These are phyloP conservation scores for Phaeosphaeriaceae sp. DNA, from an alignment of 2,329 filamentous ascomycete genomes.

Conservation along the genomic window DNA sequence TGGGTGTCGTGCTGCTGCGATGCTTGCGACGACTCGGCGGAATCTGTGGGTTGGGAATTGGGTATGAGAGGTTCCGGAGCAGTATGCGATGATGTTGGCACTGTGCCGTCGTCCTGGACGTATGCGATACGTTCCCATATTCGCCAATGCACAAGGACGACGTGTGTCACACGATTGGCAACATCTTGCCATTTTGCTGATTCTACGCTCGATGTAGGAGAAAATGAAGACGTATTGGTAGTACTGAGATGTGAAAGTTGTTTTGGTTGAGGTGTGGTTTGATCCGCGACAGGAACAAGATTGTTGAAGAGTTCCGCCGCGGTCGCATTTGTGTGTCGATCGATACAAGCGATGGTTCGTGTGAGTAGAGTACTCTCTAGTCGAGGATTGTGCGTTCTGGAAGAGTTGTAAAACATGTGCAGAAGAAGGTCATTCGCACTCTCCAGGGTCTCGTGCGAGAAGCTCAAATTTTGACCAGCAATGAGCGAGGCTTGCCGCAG, in stretches of 20 bases:
- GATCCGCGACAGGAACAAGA: slow-evolving; percentile 35
- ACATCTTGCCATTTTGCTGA: slow-evolving; percentile 65
- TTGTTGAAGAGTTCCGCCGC: slow-evolving; percentile 55
- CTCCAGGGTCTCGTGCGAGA: slow-evolving; percentile 44
- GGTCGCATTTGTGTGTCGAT: slow-evolving; percentile 45
- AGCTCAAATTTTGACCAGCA: slow-evolving; percentile 33
- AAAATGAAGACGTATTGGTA: slow-evolving; percentile 28
- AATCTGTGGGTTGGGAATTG: neutral
- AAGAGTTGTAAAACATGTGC: slow-evolving; percentile 39
- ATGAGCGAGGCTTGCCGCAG: slow-evolving; percentile 50
- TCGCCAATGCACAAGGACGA: slow-evolving; percentile 86
- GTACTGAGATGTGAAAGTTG: slow-evolving; percentile 26
- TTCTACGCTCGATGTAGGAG: slow-evolving; percentile 17
- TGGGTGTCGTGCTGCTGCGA: neutral
- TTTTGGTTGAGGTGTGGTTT: slow-evolving; percentile 15
- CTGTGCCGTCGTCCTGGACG: slow-evolving; percentile 27
- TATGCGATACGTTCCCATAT: slow-evolving; percentile 85
- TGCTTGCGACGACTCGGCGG: neutral
- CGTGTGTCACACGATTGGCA: slow-evolving; percentile 79
- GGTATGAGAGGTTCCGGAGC: neutral
- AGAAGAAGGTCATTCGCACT: slow-evolving; percentile 47
- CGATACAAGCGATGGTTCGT: slow-evolving; percentile 32
- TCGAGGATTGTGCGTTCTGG: slow-evolving; percentile 41
- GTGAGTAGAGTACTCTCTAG: slow-evolving; percentile 34
- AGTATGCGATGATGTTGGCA: neutral